These are phyloP conservation scores for Elongisporangium prolatum DNA, from an alignment of 352 stramenopile species.

Conservation along the genomic window DNA sequence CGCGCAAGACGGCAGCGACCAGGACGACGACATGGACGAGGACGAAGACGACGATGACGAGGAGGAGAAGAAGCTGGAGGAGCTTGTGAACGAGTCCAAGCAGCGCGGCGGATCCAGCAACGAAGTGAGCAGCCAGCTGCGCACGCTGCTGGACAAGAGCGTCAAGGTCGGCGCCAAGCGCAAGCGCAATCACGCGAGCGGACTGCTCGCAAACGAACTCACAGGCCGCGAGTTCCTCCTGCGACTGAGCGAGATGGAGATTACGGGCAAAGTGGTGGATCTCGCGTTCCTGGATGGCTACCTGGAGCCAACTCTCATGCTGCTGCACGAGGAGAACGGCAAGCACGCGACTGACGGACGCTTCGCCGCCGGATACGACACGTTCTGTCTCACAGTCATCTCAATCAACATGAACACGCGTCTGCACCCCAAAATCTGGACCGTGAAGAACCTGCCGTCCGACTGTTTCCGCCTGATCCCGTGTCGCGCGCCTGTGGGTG, in stretches of 20 bases:
- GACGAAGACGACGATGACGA: constrained; percentile 70
- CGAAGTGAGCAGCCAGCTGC: constrained; percentile 50
- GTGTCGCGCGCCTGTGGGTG: constrained; percentile 64
- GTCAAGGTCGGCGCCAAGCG: constrained; percentile 73
- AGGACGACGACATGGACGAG: constrained; percentile 1
- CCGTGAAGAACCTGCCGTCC: constrained; percentile 72
- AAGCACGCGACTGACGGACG: constrained; percentile 62
- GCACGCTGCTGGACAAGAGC: constrained; percentile 71
- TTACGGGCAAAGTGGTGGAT: constrained; percentile 73
- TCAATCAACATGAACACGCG: constrained; percentile 86
- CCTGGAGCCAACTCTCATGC: constrained; percentile 81
- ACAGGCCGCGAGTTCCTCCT: constrained; percentile 73
- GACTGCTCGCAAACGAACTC: constrained; percentile 64
- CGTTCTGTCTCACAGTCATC: constrained; percentile 79
- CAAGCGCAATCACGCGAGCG: constrained; percentile 67
- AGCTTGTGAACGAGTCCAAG: constrained; percentile 72
- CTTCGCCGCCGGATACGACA: constrained; percentile 70
- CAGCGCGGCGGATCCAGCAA: constrained; percentile 49
- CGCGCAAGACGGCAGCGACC: constrained; percentile 1
- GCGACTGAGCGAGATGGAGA: constrained; percentile 67
- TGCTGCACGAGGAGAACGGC: constrained; percentile 84
- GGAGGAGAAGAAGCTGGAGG: constrained; percentile 70
- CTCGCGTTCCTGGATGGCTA: constrained; percentile 83
- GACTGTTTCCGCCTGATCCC: constrained; percentile 74
- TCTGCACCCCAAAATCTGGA: constrained; percentile 87